These are phyloP conservation scores for Vinca minor DNA, from an alignment of 257 asterid genomes.

Conservation along the genomic window DNA sequence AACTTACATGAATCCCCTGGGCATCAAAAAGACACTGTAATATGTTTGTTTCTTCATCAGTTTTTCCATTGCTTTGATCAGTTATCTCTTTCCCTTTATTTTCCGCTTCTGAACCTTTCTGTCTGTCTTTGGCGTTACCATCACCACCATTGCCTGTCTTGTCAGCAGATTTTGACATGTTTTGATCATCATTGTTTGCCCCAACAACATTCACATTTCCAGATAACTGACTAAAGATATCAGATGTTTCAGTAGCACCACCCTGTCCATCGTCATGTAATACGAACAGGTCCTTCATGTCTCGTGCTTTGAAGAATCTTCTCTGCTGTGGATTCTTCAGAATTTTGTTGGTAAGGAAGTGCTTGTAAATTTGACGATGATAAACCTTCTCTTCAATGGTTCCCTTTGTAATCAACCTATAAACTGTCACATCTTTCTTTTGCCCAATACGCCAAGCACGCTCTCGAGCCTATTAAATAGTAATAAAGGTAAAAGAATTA, in stretches of 20 bases:
- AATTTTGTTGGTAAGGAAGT: slow-evolving; percentile 89
- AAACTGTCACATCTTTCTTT: slow-evolving; percentile 74
- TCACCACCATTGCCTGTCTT: slow-evolving; percentile 20
- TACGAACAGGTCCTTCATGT: slow-evolving; percentile 90
- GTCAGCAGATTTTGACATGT: slow-evolving; percentile 18
- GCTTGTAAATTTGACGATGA: slow-evolving; percentile 95
- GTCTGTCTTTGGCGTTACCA: slow-evolving; percentile 26
- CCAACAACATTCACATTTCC: slow-evolving; percentile 64
- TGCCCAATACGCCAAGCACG: slow-evolving; percentile 99
- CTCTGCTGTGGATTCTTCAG: slow-evolving; percentile 93
- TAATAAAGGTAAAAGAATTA: slow-evolving; percentile 9
- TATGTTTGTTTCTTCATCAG: slow-evolving; percentile 66
- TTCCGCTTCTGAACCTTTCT: slow-evolving; percentile 22
- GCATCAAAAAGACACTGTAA: slow-evolving; percentile 75
- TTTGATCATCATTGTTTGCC: slow-evolving; percentile 32
- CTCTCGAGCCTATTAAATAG: slow-evolving; percentile 70
- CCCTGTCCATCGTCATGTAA: slow-evolving; percentile 70
- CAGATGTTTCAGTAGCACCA: slow-evolving; percentile 77
- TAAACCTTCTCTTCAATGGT: slow-evolving; percentile 98
- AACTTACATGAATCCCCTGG: slow-evolving; percentile 86
- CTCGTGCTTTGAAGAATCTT: slow-evolving; percentile 93
- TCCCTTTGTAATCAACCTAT: slow-evolving; percentile 93
- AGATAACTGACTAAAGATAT: slow-evolving; percentile 67
- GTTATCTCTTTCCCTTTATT: slow-evolving; percentile 27
- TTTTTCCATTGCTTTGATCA: slow-evolving; percentile 27